phyloP scores from a whole-genome alignment of 2,329 filamentous ascomycete genomes.

The Botryotinia convoluta region DNA sequence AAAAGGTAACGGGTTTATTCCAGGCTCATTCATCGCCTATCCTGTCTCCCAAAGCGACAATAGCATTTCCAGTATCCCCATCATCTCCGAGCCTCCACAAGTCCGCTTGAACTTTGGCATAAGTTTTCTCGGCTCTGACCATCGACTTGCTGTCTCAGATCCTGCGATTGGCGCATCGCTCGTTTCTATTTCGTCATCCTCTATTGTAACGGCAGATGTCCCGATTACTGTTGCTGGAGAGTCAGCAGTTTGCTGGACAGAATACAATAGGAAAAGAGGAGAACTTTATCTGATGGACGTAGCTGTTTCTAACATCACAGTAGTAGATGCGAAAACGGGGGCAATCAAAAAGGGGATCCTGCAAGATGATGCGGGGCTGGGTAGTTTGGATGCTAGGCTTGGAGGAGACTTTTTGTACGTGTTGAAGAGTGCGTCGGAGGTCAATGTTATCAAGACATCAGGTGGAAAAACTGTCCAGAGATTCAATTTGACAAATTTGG shows the following conservation, averaged over 20 bases:
- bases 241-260: slow-evolving; percentile 25
- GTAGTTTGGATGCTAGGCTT: slow-evolving; percentile 22
- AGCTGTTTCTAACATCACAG: slow-evolving; percentile 17
- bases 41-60: slow-evolving; percentile 5
- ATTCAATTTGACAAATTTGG: slow-evolving; percentile 24
- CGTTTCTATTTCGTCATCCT: slow-evolving; percentile 19
- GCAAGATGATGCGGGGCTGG: slow-evolving; percentile 12
- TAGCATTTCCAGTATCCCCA: slow-evolving; percentile 18
- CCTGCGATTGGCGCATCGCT: slow-evolving; percentile 23
- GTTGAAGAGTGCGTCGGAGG: slow-evolving; percentile 13
- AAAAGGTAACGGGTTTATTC: slow-evolving; percentile 51
- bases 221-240: slow-evolving; percentile 19
- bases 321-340: slow-evolving; percentile 22
- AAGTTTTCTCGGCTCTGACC: slow-evolving; percentile 23
- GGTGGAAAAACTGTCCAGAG: slow-evolving; percentile 17
- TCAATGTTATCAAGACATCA: slow-evolving; percentile 20
- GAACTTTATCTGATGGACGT: slow-evolving; percentile 23
- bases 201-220: slow-evolving; percentile 13
- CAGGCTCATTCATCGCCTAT: slow-evolving; percentile 26
- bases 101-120: slow-evolving; percentile 24
- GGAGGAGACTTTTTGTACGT: slow-evolving; percentile 23
- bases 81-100: slow-evolving; percentile 19
- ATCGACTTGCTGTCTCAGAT: slow-evolving; percentile 22
- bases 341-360: slow-evolving; percentile 13
- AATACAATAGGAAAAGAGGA: slow-evolving; percentile 22